These are phyloP conservation scores for Porodaedalea pini DNA, from an alignment of 1,284 basidiomycete species.

Conservation along the genomic window DNA sequence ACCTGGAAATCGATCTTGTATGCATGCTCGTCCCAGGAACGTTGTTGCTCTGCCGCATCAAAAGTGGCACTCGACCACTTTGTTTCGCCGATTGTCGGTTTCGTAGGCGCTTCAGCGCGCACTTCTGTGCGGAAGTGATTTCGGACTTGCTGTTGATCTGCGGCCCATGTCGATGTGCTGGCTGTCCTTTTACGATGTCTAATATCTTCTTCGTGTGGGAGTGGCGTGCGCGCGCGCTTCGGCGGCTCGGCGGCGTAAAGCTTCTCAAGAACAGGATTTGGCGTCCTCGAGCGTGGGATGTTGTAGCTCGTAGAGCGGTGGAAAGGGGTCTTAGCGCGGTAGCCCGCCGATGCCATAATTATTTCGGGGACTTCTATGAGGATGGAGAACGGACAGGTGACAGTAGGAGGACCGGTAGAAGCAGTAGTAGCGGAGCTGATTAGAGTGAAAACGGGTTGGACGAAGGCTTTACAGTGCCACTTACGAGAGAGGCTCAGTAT, in stretches of 20 bases:
- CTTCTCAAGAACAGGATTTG: background rate
- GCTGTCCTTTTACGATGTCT: constrained; percentile 42
- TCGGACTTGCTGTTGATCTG: constrained; percentile 50
- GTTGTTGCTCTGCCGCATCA: constrained; percentile 26
- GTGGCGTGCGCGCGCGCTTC: constrained; percentile 14
- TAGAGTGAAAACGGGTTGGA: no score
- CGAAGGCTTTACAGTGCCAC: no score
- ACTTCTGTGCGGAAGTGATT: constrained; percentile 52
- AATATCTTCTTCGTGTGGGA: constrained; percentile 7
- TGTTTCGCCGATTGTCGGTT: constrained; percentile 25
- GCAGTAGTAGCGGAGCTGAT: no score
- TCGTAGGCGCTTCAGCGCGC: constrained; percentile 27
- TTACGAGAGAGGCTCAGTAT: no score
- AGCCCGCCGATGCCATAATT: constrained; percentile 2
- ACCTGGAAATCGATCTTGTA: constrained; percentile 48
- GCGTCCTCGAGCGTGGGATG: constrained; percentile 1
- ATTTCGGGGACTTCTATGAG: no score
- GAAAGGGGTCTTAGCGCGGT: background rate
- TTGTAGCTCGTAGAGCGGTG: constrained; percentile 8
- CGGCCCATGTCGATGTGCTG: constrained; percentile 51
- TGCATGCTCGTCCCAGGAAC: constrained; percentile 48
- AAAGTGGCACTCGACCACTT: constrained; percentile 18
- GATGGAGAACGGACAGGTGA: no score
- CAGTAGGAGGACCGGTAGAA: background rate
- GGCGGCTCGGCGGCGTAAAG: background rate